Base-by-base conservation (phyloP, 192 early-diverging fungal genomes). In the Coemansia sp. region DNA sequence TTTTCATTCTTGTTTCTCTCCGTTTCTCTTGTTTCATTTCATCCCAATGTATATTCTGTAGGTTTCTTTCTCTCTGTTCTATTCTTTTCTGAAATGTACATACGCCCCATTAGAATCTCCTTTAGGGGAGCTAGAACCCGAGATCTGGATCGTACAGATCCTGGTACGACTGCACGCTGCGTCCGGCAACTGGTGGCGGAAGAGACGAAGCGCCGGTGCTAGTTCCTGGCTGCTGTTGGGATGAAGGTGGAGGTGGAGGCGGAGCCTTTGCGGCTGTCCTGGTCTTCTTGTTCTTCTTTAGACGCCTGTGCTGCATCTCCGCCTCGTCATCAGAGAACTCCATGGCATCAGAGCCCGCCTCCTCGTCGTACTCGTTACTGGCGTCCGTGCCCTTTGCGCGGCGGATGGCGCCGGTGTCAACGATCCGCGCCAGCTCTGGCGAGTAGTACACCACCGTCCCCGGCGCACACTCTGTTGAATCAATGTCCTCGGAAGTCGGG, bases 291-390 rank as follows among this genome's bases (percentile, higher is more conserved):
- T 63, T 66, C 42, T 80, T 79, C 62, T 88, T 87, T 51, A 65
- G 67, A 36, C 75, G 61, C 54, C 80, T 89, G 54, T 86, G 76
- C 49, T 87, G 84, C 60, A 69, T 67, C 70, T 98, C 96, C 56
- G 90, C 72, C 67, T 98, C 96, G 74, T 98, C 96, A 75, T 98
- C 96, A 13, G 95, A 97, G 73, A 97, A 98, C 67, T 96, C 95
- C 74, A 93, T 73, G 21, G 93, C 91, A 63, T 91, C 84, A 3
- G 89, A 92, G 37, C 68, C 88, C 0, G 93, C 84, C 66, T 99
- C 97, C 83, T 99, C 97, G 65, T 99, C 97, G 71, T 88, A 91
- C 39, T 86, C 68, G 68, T 99, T 99, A 49, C 91, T 93, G 5
- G 97, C 97, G 84, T 99, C 97, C 0, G 87, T 88, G 37, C 95